A percentile compares a stretch with the other conserved stretches of the same genome.
phyloP scores from a whole-genome alignment of 805 yeast species.

The Ogataea ramenticola region DNA sequence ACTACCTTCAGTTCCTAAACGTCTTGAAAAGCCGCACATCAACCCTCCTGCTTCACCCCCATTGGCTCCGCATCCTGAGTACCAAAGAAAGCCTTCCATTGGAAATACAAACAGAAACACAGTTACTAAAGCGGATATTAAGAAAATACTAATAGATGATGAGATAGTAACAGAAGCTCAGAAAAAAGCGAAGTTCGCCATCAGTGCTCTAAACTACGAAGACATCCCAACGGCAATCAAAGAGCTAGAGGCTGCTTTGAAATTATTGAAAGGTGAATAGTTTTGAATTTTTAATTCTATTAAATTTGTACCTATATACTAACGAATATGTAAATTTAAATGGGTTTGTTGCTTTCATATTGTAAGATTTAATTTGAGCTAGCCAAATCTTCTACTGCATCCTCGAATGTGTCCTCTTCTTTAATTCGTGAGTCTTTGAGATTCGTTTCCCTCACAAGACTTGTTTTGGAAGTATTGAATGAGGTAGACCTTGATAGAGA shows the following conservation, averaged over 20 bases:
- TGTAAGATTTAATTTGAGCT: not conserved
- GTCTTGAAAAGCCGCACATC: constrained; percentile 12
- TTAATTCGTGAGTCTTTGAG: too few relatives aligned
- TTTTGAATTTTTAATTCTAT: too few relatives aligned
- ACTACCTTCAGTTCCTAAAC: not conserved
- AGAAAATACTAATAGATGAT: constrained; percentile 44
- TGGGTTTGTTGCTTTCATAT: too few relatives aligned
- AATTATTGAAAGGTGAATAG: constrained; percentile 26
- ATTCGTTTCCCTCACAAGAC: not conserved
- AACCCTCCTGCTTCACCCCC: not conserved
- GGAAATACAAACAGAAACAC: not conserved
- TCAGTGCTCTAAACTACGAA: constrained; percentile 73
- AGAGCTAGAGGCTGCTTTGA: constrained; percentile 50
- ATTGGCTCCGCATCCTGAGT: constrained; percentile 7
- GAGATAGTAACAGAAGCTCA: constrained; percentile 55
- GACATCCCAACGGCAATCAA: constrained; percentile 61
- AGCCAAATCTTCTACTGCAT: constrained; percentile 10
- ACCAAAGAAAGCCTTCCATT: constrained; percentile 1
- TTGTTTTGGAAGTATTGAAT: not conserved
- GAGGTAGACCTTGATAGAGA: constrained; percentile 2
- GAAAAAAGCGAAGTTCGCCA: constrained; percentile 66
- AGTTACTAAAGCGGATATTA: constrained; percentile 31
- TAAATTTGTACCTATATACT: too few relatives aligned
- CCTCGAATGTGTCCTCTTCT: not conserved
- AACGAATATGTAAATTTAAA: too few relatives aligned